Base-by-base conservation (phyloP, 768 basidiomycete genomes). In the Russula compacta region DNA sequence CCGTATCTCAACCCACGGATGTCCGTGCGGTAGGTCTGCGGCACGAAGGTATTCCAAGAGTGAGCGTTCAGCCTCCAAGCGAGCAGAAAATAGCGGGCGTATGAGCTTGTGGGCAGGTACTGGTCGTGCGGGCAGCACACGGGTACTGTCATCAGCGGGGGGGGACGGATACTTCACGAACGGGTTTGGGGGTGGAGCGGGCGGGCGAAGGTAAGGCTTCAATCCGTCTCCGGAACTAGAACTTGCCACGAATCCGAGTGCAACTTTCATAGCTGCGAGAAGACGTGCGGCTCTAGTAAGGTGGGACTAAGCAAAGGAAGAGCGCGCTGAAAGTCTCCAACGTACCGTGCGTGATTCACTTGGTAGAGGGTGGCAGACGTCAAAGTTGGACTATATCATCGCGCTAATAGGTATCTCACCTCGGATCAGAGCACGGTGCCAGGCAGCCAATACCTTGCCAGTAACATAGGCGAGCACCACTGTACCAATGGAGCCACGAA, bases 361-460 rank as follows among this genome's bases (percentile, higher is more conserved):
- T 73, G 35, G 39, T 9, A 44, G 56, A 4, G 46, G 43, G 3
- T n/a, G 46, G 36, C 21, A 5, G 64, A 42, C 32, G 15, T 50
- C 29, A 40, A 59, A 24, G 35, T 46, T 19, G 43, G 12, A n/a
- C 24, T 42, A 36, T 14, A 29, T 10, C 21, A 19, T 35, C 15
- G 21, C 17, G 21, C 17, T 44, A 6, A 48, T 46, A 14, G 46
- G 36, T 6, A 48, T 70, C 69, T 64, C 53, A 77, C 77, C 68
- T 64, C 68, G 68, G 14, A 79, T 71, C 44, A 82, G 71, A 33
- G 71, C 54, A 40, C 73, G 74, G 64, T 83, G 81, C 79, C 79
- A 82, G 51, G 71, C 73, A 17, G 75, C 71, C 9, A 81, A 67
- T 17, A 76, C 46, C 63, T 71, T 72, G 6, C 74, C 69, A 10